Evolutionary conservation across 1,284 basidiomycete species (phyloP).

Genomic region (Butyriboletus appendiculatus): DNA sequence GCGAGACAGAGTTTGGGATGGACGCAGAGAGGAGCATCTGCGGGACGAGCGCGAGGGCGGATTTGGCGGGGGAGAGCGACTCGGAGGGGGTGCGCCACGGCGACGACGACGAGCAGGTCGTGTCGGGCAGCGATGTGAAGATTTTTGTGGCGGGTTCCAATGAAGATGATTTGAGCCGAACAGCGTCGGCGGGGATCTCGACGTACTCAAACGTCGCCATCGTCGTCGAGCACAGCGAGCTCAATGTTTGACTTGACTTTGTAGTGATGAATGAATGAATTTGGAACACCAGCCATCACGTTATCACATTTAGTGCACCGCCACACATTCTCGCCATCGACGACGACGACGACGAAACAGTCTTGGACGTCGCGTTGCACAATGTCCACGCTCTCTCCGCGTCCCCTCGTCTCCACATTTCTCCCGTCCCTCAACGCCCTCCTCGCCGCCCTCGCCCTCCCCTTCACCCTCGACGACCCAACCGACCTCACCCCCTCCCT

Average conservation of each 20-base stretch:
- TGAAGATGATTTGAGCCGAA: slow-evolving; percentile 39
- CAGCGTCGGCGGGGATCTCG: slow-evolving; percentile 48
- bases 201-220: slow-evolving; percentile 56
- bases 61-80: slow-evolving; percentile 20
- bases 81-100: slow-evolving; percentile 8
- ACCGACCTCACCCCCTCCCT: slow-evolving; percentile 71
- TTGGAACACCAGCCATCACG: too few species aligned
- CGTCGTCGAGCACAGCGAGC: slow-evolving; percentile 7
- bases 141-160: slow-evolving; percentile 46
- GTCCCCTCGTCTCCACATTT: slow-evolving; percentile 15
- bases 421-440: slow-evolving; percentile 45
- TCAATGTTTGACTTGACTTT: too few species aligned
- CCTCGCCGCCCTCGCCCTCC: slow-evolving; percentile 50
- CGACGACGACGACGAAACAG: slow-evolving; percentile 5
- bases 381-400: slow-evolving; percentile 13
- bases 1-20: slow-evolving; percentile 13
- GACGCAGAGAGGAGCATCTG: slow-evolving; percentile 29
- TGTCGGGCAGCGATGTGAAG: slow-evolving; percentile 46
- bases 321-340: slow-evolving; percentile 7
- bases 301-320: slow-evolving; percentile 11
- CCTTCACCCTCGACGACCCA: slow-evolving; percentile 56
- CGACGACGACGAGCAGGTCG: slow-evolving; percentile 4
- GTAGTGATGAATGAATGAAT: too few species aligned
- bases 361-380: slow-evolving; percentile 5
- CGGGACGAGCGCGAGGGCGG: slow-evolving; percentile 29